A percentile compares a stretch with the other conserved stretches of the same genome.
These are phyloP conservation scores for Sarocladium brachiariae DNA, from an alignment of 2,329 filamentous ascomycete genomes.

Conservation along the genomic window DNA sequence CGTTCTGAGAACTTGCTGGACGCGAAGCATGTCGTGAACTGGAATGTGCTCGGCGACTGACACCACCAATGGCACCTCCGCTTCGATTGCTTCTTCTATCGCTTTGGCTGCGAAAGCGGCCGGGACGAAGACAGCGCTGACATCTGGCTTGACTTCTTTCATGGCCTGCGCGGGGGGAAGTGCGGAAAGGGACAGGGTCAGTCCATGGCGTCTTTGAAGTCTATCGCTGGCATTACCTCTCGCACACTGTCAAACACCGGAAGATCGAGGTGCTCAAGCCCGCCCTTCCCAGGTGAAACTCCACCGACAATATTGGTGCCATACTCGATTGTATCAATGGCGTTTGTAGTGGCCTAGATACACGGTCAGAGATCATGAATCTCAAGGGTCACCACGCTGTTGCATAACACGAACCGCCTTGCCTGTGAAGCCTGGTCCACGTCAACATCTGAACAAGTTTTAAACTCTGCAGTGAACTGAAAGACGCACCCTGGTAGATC, in stretches of 20 bases:
- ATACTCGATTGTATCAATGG: conserved; percentile 30
- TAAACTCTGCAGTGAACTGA: background rate
- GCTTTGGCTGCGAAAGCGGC: conserved; percentile 59
- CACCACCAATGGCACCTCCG: conserved; percentile 70
- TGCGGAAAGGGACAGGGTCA: background rate
- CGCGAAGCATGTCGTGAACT: conserved; percentile 66
- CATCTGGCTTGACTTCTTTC: conserved; percentile 44
- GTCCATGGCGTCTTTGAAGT: background rate
- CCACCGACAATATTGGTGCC: conserved; percentile 32
- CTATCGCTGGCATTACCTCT: conserved; percentile 18
- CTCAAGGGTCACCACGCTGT: background rate
- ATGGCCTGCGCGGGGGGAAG: conserved; percentile 23
- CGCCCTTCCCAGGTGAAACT: conserved; percentile 30
- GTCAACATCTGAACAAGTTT: background rate
- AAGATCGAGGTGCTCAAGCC: conserved; percentile 23
- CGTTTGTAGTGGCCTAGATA: conserved; percentile 30
- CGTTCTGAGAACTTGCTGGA: conserved; percentile 61
- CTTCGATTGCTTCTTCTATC: conserved; percentile 69
- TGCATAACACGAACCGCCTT: conserved; percentile 22
- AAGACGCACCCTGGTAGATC: conserved; percentile 26
- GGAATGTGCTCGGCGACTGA: conserved; percentile 77
- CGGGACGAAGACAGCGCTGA: conserved; percentile 67
- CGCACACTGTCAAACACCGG: conserved; percentile 29
- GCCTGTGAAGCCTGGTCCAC: conserved; percentile 28
- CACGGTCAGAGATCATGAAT: background rate